Evolutionary conservation across 495 filamentous ascomycete genomes (phyloP), one percentile per base, ranked within the genome.

Genomic region (Aspergillus olivimuriae): DNA sequence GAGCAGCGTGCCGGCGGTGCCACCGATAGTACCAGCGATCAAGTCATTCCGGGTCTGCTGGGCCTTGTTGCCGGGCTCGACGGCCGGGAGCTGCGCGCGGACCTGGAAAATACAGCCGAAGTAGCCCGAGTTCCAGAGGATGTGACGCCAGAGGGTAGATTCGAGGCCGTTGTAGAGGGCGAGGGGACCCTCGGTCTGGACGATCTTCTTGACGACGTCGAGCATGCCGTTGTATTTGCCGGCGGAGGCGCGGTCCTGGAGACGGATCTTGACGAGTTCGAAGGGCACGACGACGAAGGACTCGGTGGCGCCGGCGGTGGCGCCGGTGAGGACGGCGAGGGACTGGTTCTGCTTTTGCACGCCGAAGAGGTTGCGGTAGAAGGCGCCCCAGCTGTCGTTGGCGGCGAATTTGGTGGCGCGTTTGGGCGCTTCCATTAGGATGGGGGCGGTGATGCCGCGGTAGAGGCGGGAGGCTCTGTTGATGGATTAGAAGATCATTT

Each of bases 101-200:
- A 95, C 86, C 68, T 98, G 92, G 78, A 89, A 90, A 67, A 98
- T 98, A 68, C 88, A 89, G 55, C 92, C 92, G 63, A 98, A 98
- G 74, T 98, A 98, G 34, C 92, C 92, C 6, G 86, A 76, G 65
- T 98, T 98, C 92, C 92, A 98, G 44, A 96, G 75, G 41, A 96
- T 80, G 68, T 98, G 92, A 50, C 92, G 84, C 92, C 92, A 98
- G 62, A 96, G 70, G 19, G 92, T 98, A 30, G 84, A 87, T 68
- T 98, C 92, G 30, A 98, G 80, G 18, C 92, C 92, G 62, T 95
- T 94, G 76, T 98, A 98, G 68, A 98, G 70, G 42, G 90, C 87
- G 44, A 97, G 64, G 5, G 84, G 68, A 11, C 92, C 92, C 68
- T 98, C 92, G 41, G 81, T 73, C 55, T 76, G 74, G 24, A 96